These are phyloP conservation scores for Vitis amurensis DNA, from an alignment of 164 flowering plant genomes.

Conservation along the genomic window DNA sequence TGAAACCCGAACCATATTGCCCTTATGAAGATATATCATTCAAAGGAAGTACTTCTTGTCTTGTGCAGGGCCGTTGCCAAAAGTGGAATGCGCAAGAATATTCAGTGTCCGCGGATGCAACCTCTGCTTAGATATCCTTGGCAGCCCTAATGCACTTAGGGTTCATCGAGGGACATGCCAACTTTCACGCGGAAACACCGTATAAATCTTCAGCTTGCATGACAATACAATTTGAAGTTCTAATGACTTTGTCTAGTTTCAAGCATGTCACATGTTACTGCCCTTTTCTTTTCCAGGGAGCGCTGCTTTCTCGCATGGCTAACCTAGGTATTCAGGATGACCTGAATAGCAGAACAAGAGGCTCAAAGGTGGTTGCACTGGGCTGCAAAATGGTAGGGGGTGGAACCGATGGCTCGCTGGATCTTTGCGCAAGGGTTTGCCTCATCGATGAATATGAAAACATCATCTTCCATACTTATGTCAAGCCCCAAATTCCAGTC, in stretches of 20 bases:
- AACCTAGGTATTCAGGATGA: constrained; percentile 52
- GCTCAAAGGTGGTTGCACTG: constrained; percentile 59
- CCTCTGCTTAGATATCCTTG: constrained; percentile 61
- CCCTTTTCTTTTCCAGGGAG: constrained; percentile 6
- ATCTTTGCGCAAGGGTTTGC: constrained; percentile 86
- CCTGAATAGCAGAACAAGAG: constrained; percentile 37
- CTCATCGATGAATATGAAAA: constrained; percentile 72
- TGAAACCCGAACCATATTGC: not conserved
- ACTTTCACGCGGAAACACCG: constrained; percentile 36
- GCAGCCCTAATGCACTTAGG: constrained; percentile 55
- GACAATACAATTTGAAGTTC: not conserved
- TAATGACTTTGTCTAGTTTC: no score
- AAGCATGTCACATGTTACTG: not conserved
- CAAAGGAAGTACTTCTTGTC: not conserved
- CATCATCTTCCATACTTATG: constrained; percentile 68
- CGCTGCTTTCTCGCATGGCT: constrained; percentile 40
- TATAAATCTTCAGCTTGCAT: constrained; percentile 8
- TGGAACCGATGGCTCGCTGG: constrained; percentile 81
- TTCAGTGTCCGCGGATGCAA: constrained; percentile 73
- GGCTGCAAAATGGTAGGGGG: constrained; percentile 95
- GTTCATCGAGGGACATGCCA: constrained; percentile 67
- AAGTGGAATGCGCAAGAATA: constrained; percentile 71
- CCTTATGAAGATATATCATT: not conserved
- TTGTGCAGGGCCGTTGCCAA: constrained; percentile 74
- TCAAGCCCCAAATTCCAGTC: constrained; percentile 70